phyloP scores from a whole-genome alignment of 2,329 filamentous ascomycete species.

The Sporothrix sp. region DNA sequence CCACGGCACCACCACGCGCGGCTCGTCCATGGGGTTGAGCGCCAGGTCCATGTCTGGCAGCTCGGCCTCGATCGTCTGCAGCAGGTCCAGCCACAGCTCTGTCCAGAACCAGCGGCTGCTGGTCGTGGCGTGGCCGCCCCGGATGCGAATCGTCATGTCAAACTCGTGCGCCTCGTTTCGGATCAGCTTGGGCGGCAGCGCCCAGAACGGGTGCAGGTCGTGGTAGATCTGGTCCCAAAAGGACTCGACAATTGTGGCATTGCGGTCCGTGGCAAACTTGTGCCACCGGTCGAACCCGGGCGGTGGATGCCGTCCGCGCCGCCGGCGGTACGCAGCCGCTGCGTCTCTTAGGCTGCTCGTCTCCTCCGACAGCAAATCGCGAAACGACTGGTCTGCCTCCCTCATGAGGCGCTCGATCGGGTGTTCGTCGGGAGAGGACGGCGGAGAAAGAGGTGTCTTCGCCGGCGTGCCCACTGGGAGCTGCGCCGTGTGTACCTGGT shows the following conservation, averaged over 20 bases:
- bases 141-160: constrained; percentile 53
- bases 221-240: constrained; percentile 57
- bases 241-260: constrained; percentile 50
- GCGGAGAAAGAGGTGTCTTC: not conserved
- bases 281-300: constrained; percentile 56
- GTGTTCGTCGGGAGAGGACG: constrained; percentile 23
- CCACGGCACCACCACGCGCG: constrained; percentile 52
- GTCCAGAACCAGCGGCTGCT: constrained; percentile 50
- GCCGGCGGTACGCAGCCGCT: constrained; percentile 44
- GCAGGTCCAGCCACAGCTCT: constrained; percentile 44
- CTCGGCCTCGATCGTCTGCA: constrained; percentile 41
- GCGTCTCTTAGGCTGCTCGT: constrained; percentile 41
- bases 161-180: constrained; percentile 44
- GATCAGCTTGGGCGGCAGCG: constrained; percentile 30
- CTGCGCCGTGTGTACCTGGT: not conserved
- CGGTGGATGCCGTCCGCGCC: constrained; percentile 50
- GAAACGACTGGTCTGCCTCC: constrained; percentile 35
- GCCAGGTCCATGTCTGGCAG: constrained; percentile 60
- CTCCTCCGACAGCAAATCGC: constrained; percentile 32
- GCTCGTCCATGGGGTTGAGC: constrained; percentile 59
- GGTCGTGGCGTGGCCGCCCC: constrained; percentile 41
- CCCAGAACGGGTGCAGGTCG: constrained; percentile 53
- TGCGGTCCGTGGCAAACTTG: constrained; percentile 38
- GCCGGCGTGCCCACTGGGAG: not conserved
- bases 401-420: constrained; percentile 43